Base-by-base conservation (phyloP, 805 yeast species). In the Candida ponderosae region DNA sequence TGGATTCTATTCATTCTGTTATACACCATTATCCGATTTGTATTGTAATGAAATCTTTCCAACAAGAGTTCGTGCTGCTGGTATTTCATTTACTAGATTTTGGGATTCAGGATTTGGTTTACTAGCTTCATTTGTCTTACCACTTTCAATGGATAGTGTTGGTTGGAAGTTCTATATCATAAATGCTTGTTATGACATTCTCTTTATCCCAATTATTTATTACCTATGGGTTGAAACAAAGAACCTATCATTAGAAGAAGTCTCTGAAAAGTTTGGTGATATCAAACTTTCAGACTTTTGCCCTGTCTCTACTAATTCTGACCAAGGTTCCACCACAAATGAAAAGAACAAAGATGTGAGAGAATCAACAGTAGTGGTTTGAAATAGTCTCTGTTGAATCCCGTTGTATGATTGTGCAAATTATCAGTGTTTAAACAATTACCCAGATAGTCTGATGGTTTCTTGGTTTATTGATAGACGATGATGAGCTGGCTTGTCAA, bases 161-260 rank as follows among this genome's bases (percentile, higher is more conserved):
- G 42, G 44, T 15, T 54, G 59, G 59, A 44, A 46, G 39, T 52
- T 49, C 43, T 52, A 52, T 41, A 51, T 56, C 36, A 37, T 42
- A 9, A 39, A 42, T 23, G 45, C 45, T 6, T 50, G 47, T 23
- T 57, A 50, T 42, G 44, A 54, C 33, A 39, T 47, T 40, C 15
- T 51, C 34, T 37, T 42, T 38, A 37, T 43, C 5, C 55, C 54
- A 6, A 40, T 48, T 16, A 53, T 56, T 34, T 45, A 45, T 37
- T 46, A 50, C 29, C 32, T 49, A 10, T 54, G 54, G 44, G 51
- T 57, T 33, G 63, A 59, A 31, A 59, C 63, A 4, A 48, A 48
- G 10, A 54, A 56, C 11, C 34, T 48, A 31, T 40, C 53, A 3
- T 43, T 59, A 38, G 64, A 59, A 42, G 55, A 56, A 35, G 56